A percentile compares a stretch with the other conserved stretches of the same genome.
These are phyloP conservation scores for Leishmania amazonensis DNA, from an alignment of 208 protist species.

Conservation along the genomic window DNA sequence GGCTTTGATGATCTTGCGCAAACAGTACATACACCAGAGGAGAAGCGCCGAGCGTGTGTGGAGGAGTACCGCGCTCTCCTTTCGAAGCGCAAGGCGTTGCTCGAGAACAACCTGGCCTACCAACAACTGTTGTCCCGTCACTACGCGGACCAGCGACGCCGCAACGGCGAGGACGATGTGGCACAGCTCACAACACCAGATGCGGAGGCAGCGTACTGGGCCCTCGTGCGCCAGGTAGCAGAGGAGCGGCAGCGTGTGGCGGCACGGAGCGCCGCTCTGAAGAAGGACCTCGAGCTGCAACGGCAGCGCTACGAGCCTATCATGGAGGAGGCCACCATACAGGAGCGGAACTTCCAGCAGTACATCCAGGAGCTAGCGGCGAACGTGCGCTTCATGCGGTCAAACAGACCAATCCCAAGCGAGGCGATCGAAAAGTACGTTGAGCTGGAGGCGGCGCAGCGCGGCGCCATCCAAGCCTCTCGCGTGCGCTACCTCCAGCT, in stretches of 20 bases:
- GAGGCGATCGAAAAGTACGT: constrained; percentile 79
- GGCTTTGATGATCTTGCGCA: constrained; percentile 18
- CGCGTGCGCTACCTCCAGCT: constrained; percentile 93
- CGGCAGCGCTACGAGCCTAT: constrained; percentile 55
- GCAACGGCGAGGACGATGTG: constrained; percentile 69
- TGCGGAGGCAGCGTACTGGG: constrained; percentile 82
- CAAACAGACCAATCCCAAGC: constrained; percentile 68
- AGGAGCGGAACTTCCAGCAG: constrained; percentile 78
- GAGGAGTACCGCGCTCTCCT: constrained; percentile 68
- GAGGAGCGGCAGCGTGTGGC: constrained; percentile 57
- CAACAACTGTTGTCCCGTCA: constrained; percentile 78
- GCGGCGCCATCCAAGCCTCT: constrained; percentile 73
- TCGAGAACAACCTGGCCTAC: constrained; percentile 65
- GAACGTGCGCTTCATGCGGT: constrained; percentile 68
- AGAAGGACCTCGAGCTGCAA: constrained; percentile 53
- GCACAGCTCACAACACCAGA: constrained; percentile 56
- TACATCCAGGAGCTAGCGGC: constrained; percentile 67
- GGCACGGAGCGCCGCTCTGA: constrained; percentile 37
- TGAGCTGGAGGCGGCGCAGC: constrained; percentile 68
- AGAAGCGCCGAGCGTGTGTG: constrained; percentile 43
- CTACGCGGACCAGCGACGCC: constrained; percentile 79
- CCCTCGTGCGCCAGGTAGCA: constrained; percentile 57
- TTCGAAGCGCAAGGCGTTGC: constrained; percentile 45
- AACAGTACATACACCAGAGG: constrained; percentile 28
- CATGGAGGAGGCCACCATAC: constrained; percentile 58